Base-by-base conservation (phyloP, 805 yeast genomes). In the Candida anglica region DNA sequence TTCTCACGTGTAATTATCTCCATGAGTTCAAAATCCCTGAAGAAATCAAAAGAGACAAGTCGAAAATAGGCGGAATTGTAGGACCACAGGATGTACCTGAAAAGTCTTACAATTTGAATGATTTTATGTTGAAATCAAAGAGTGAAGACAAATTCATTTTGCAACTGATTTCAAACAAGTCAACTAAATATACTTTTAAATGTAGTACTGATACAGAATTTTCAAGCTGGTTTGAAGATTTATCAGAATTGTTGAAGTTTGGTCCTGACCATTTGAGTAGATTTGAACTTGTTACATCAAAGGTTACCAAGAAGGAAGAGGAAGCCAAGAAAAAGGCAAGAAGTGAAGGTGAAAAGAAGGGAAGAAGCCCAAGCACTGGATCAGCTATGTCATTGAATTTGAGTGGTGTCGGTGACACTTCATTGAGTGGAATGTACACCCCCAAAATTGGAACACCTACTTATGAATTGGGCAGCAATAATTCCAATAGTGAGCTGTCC, bases 221-320 rank as follows among this genome's bases (percentile, higher is more conserved):
- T 32, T 50, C 48, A 17, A 66, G 65, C 42, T 81, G 86, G 86
- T 56, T 63, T 22, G 68, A 64, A 19, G 82, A 79, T 48, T 53
- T 81, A 28, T 57, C 61, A 19, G 79, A 77, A 40, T 56, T 80
- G 42, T 63, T 73, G 20, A 60, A 66, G 30, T 75, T 69, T 42
- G 64, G 66, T 15, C 53, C 58, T 34, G 48, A 56, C 23, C 73
- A 75, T 27, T 50, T 61, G 22, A 72, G 71, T 21, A 69, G 87
- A 54, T 73, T 76, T 40, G 60, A 58, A 32, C 67, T 56, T 49
- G 72, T 62, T 22, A 72, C 62, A 47, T 62, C 61, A 16, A 71
- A 69, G 41, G 58, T 70, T 40, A 52, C 51, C 18, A 42, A 40
- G 19, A 46, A 43, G 33, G 46, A 43, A 28, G 44, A 34, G 39